Evolutionary conservation across 345 rosid genomes (phyloP), one percentile per base, ranked within the genome.

Genomic region (Schrenkiella parvula): DNA sequence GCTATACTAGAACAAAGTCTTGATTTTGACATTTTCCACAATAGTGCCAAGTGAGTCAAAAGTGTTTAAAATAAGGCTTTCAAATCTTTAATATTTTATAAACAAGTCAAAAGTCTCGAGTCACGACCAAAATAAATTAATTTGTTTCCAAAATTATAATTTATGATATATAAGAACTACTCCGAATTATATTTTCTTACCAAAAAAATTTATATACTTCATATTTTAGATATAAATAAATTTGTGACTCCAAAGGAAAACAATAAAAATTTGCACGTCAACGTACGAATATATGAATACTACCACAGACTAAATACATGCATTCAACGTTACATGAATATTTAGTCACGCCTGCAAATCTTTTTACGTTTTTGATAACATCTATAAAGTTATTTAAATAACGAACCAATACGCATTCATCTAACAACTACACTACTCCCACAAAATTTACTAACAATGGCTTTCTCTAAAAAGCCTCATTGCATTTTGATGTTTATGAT

Each of bases 321-420:
- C 38, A 35, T 35, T 35, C 12, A 35, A 35, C 38, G 12, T 35
- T 35, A 35, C 38, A 9, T 35, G 2, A 9, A 35, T 35, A 28
- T 9, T 35, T 9, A 35, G 38, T 35, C 38, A 35, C 11, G 2
- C 10, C 7, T 43, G 28, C 32, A 2, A 50, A n/a, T n/a, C n/a
- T n/a, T n/a, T n/a, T n/a, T n/a, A n/a, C n/a, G n/a, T n/a, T 26
- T 48, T 46, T 15, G 28, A 32, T 56, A 17, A 14, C 4, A 21
- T 23, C 28, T 58, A 70, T n/a, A n/a, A n/a, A n/a, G n/a, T n/a
- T n/a, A n/a, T n/a, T n/a, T 58, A 58, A 58, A 70, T 70, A 47
- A 21, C 29, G 48, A 59, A 21, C 12, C 13, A 59, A 59, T 8
- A 6, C 14, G 38, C 59, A 53, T 17, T 25, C 3, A 6, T 28